Conservation (phyloP, 2,329 filamentous ascomycete species). For the Chaetothyriales sp. region DNA sequence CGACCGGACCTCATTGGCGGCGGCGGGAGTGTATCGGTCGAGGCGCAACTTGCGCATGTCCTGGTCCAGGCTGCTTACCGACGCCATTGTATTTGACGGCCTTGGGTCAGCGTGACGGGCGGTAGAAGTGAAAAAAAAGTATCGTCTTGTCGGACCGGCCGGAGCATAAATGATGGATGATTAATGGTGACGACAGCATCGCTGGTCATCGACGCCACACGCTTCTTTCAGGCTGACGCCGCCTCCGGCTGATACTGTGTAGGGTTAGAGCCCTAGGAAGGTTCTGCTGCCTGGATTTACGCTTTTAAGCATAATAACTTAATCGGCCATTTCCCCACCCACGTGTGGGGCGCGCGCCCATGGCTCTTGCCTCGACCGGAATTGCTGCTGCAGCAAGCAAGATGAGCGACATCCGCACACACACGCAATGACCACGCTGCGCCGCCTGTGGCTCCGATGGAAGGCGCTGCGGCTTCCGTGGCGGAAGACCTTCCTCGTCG, state of each 20-base stretch:
- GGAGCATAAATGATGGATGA: background rate
- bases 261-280: no score
- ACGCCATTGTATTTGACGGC: slow-evolving; percentile 53
- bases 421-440: slow-evolving; percentile 25
- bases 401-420: background rate
- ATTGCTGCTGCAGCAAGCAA: no score
- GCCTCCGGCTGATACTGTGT: background rate
- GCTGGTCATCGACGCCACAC: no score
- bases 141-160: background rate
- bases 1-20: slow-evolving; percentile 65
- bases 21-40: slow-evolving; percentile 81
- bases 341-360: no score
- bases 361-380: no score
- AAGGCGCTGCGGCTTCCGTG: slow-evolving; percentile 49
- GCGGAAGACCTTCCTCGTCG: slow-evolving; percentile 46
- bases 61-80: slow-evolving; percentile 83
- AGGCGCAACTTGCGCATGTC: slow-evolving; percentile 88
- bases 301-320: background rate
- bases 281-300: background rate
- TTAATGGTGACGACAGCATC: no score
- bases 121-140: background rate
- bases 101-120: background rate
- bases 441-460: slow-evolving; percentile 48
- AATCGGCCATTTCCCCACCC: no score
- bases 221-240: background rate